Evolutionary conservation across 2,329 filamentous ascomycete genomes (phyloP).

Genomic region (Colletotrichum tropicicola): DNA sequence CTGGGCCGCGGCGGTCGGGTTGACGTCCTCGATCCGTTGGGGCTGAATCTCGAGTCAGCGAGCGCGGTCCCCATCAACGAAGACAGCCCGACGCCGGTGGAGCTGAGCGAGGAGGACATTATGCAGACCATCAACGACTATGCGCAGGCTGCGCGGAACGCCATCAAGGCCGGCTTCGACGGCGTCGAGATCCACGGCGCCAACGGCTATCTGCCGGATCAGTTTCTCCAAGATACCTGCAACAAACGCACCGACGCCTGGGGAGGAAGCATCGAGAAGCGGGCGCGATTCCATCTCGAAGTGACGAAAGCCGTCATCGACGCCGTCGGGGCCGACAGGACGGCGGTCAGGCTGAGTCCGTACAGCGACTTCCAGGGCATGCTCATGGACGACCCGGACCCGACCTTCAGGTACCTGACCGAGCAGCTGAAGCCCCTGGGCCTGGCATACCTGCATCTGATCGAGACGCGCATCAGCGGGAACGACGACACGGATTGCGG

Average conservation of each 20-base stretch:
- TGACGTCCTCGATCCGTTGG: constrained; percentile 47
- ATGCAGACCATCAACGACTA: constrained; percentile 69
- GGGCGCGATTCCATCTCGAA: constrained; percentile 60
- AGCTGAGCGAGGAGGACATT: constrained; percentile 74
- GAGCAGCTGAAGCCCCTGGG: constrained; percentile 58
- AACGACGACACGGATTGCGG: constrained; percentile 45
- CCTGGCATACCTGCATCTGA: constrained; percentile 65
- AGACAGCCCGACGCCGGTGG: constrained; percentile 63
- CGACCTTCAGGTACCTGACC: constrained; percentile 67
- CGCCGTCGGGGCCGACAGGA: constrained; percentile 58
- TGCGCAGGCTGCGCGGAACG: constrained; percentile 61
- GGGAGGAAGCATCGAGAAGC: constrained; percentile 63
- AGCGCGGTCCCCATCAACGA: constrained; percentile 54
- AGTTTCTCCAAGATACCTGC: constrained; percentile 63
- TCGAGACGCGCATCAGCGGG: constrained; percentile 63
- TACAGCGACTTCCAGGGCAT: constrained; percentile 67
- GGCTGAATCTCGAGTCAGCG: constrained; percentile 56
- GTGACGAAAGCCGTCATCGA: constrained; percentile 51
- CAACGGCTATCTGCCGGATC: constrained; percentile 71
- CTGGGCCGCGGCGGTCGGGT: constrained; percentile 62
- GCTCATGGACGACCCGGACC: constrained; percentile 65
- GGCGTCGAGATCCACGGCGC: constrained; percentile 69
- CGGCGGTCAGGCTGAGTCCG: constrained; percentile 65
- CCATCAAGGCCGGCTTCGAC: constrained; percentile 73
- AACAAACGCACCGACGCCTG: constrained; percentile 64